Evolutionary conservation across 345 rosid species (phyloP).

Genomic region (Dimocarpus longan): DNA sequence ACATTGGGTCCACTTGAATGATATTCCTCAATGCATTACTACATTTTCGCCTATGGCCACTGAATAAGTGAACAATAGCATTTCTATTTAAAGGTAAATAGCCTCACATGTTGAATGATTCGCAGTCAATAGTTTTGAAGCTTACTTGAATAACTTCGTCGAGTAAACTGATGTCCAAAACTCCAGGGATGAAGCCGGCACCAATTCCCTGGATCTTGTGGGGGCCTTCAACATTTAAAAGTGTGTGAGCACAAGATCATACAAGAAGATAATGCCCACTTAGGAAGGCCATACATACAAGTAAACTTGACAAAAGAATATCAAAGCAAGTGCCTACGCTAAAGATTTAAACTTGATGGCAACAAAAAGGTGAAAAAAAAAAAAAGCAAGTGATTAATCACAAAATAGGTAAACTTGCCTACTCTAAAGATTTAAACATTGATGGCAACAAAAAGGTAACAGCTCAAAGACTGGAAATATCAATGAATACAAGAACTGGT

Average conservation of each 20-base stretch:
- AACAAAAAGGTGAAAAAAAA: too few relatives aligned
- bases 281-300: neutral
- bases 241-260: neutral
- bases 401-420: neutral
- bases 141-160: slow-evolving; percentile 57
- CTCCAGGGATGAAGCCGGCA: slow-evolving; percentile 63
- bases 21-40: neutral
- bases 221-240: slow-evolving; percentile 38
- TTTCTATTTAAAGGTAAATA: neutral
- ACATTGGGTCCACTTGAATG: neutral
- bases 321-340: neutral
- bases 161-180: slow-evolving; percentile 45
- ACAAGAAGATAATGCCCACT: slow-evolving; percentile 3
- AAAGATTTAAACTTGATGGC: too few relatives aligned
- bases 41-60: neutral
- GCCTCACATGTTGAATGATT: neutral
- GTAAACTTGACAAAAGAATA: neutral
- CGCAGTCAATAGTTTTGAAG: neutral
- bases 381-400: neutral
- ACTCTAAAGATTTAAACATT: slow-evolving; percentile 1
- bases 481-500: too few relatives aligned
- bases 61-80: neutral
- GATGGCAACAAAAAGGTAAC: neutral
- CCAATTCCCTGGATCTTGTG: slow-evolving; percentile 75
- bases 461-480: too few relatives aligned